These are phyloP conservation scores for Dimocarpus longan DNA, from an alignment of 345 rosid species.

Conservation along the genomic window DNA sequence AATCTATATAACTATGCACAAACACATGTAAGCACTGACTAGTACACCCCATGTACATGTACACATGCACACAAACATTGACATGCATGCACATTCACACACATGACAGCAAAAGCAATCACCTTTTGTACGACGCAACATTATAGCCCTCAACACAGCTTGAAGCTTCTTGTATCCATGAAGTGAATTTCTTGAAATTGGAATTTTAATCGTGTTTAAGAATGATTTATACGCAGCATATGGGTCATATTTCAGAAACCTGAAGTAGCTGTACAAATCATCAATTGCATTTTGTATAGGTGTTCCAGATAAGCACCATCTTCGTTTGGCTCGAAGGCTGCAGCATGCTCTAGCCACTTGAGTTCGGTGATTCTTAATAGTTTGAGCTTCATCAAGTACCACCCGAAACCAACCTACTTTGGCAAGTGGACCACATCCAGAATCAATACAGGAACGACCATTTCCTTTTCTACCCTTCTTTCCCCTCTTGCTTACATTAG, in stretches of 20 bases:
- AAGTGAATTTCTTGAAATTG: slow-evolving; percentile 66
- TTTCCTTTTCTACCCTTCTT: slow-evolving; percentile 67
- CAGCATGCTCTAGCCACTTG: slow-evolving; percentile 98
- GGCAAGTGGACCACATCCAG: slow-evolving; percentile 74
- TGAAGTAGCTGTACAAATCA: slow-evolving; percentile 95
- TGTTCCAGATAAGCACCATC: slow-evolving; percentile 99
- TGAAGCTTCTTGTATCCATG: slow-evolving; percentile 94
- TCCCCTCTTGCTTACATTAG: slow-evolving; percentile 53
- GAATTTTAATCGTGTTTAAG: slow-evolving; percentile 61
- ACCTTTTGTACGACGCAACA: slow-evolving; percentile 99
- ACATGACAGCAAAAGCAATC: slow-evolving; percentile 19
- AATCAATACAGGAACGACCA: slow-evolving; percentile 56
- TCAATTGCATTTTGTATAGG: slow-evolving; percentile 92
- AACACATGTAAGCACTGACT: background rate
- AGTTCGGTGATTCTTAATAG: slow-evolving; percentile 95
- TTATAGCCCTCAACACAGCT: slow-evolving; percentile 80
- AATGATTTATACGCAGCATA: slow-evolving; percentile 72
- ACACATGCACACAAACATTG: background rate
- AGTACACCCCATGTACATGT: background rate
- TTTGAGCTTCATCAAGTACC: slow-evolving; percentile 96
- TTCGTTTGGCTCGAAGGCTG: slow-evolving; percentile 89
- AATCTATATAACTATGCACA: background rate
- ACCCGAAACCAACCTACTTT: slow-evolving; percentile 84
- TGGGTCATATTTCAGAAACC: slow-evolving; percentile 90
- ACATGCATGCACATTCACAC: background rate